Percentiles rank a stretch among this genome's conserved stretches.
Evolutionary conservation across 1,284 basidiomycete genomes (phyloP).

Genomic region (Grifola frondosa): DNA sequence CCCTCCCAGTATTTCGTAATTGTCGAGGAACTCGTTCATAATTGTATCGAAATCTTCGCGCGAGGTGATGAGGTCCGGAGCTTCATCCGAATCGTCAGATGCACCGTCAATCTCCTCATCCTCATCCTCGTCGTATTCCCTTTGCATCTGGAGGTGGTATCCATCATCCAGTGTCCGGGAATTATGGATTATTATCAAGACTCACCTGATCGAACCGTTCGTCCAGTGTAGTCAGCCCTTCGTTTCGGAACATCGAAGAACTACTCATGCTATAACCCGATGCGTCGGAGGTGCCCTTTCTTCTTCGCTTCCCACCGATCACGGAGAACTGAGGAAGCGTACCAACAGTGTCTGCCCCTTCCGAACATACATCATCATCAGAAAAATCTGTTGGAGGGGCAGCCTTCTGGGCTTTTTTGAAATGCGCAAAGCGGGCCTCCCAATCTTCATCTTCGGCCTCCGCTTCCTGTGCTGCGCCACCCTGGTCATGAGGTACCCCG

Average conservation of each 20-base stretch:
- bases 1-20: constrained; percentile 90
- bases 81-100: constrained; percentile 57
- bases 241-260: constrained; percentile 93
- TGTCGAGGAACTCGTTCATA: constrained; percentile 92
- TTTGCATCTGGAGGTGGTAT: constrained; percentile 62
- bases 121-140: constrained; percentile 71
- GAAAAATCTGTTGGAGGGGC: constrained; percentile 41
- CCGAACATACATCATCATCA: constrained; percentile 55
- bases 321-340: constrained; percentile 71
- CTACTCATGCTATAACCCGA: constrained; percentile 97
- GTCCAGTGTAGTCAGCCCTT: constrained; percentile 86
- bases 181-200: background rate
- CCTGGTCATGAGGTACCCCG: constrained; percentile 11
- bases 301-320: constrained; percentile 72
- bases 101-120: constrained; percentile 50
- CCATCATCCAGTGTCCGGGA: background rate
- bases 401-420: constrained; percentile 59
- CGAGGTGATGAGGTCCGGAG: constrained; percentile 74
- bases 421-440: constrained; percentile 77
- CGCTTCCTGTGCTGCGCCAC: constrained; percentile 21
- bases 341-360: constrained; percentile 81
- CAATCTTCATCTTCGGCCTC: constrained; percentile 45
- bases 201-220: constrained; percentile 91
- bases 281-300: constrained; percentile 78
- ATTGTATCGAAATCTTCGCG: constrained; percentile 89